phyloP scores from a whole-genome alignment of 176 grass and related monocot species.

The Tillandsia leiboldiana region DNA sequence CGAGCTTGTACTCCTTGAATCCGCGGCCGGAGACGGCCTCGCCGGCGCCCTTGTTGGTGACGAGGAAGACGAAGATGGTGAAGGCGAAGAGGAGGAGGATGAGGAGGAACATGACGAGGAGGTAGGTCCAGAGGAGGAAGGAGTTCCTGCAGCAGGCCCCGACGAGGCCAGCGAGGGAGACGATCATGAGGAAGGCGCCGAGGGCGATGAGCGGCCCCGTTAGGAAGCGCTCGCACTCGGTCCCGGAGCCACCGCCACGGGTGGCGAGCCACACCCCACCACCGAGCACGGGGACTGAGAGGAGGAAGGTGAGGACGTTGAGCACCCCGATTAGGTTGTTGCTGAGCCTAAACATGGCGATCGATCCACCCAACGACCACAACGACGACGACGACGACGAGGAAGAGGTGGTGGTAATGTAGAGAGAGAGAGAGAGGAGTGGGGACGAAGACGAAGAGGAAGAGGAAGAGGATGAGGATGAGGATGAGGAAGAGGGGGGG shows the following conservation, averaged over 20 bases:
- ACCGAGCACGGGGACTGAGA: conserved; percentile 66
- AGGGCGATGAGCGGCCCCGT: conserved; percentile 43
- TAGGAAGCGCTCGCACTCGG: conserved; percentile 78
- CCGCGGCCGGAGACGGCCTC: conserved; percentile 42
- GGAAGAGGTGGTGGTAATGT: too few relatives aligned
- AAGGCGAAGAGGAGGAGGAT: conserved; percentile 56
- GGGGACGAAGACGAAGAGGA: too few relatives aligned
- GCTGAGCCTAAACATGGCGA: conserved; percentile 61
- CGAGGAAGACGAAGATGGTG: conserved; percentile 78
- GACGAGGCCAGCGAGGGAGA: conserved; percentile 66
- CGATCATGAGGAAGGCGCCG: conserved; percentile 51
- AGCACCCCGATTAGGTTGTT: conserved; percentile 82
- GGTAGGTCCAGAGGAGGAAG: conserved; percentile 86
- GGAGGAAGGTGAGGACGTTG: conserved; percentile 64
- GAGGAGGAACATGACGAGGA: conserved; percentile 77
- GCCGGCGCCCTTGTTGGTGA: conserved; percentile 74
- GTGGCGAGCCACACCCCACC: conserved; percentile 68
- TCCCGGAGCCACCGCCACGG: conserved; percentile 34
- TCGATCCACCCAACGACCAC: neutral
- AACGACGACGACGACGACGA: too few relatives aligned
- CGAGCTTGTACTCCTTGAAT: conserved; percentile 32
- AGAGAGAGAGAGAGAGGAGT: too few relatives aligned
- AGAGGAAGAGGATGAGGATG: too few relatives aligned
- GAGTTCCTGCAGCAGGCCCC: conserved; percentile 75
- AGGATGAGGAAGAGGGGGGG: too few relatives aligned